Evolutionary conservation across 441 rosid genomes (phyloP), one percentile per base, ranked within the genome.

Genomic region (Adansonia rubrostipa): DNA sequence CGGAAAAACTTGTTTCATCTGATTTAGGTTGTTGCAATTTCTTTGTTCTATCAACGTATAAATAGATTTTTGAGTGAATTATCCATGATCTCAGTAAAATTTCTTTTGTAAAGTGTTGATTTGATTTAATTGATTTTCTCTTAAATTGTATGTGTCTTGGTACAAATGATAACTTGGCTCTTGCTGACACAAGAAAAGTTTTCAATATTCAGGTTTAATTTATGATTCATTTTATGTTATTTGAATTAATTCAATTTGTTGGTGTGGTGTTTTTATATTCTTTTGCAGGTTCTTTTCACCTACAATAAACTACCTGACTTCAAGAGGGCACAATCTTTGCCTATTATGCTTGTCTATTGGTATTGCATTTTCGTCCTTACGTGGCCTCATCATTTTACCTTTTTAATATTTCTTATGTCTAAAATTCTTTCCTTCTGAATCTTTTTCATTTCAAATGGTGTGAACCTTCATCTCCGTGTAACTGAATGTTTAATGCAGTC

Each of bases 271-370:
- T 51, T 56, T 13, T 47, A 14, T 9, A n/a, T 24, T 48, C 42
- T 48, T 40, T 64, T 83, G 79, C 89, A 95, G 97, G 98, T 93
- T 95, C 86, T 95, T 95, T 82, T 87, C 98, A 76, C 98, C 99
- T 48, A 91, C 93, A 9, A 91, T 95, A 68, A 90, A 77, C 85
- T 87, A 87, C 86, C 80, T 95, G 84, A 83, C 87, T 71, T 87
- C 91, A 65, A 84, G 83, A 80, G 95, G 85, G 19, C 89, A 87
- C 84, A 92, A 89, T 77, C 84, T 92, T 84, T 87, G 85, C 80
- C 67, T 95, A 50, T 74, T 93, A 47, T 95, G 98, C 85, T 85
- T 93, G 72, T 92, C 96, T 53, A 87, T 78, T 8, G 99, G 99
- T 95, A 91, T 85, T 71, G 65, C 57, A 19, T 76, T 80, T 71